Conservation (phyloP, 495 filamentous ascomycete species). For the Aspergillus heteromorphus region DNA sequence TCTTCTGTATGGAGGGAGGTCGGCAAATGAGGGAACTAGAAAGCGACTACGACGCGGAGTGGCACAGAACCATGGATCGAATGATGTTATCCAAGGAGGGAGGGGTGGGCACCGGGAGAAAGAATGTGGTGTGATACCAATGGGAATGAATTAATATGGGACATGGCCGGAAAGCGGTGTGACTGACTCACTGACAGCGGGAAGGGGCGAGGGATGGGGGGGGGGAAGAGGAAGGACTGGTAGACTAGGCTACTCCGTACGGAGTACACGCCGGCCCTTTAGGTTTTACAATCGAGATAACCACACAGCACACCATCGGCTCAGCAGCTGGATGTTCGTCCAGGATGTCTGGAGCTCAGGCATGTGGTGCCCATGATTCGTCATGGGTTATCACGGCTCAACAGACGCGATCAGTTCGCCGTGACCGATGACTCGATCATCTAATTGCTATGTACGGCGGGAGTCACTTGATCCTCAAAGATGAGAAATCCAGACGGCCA, state of each 20-base stretch:
- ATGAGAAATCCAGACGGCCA: slow-evolving; percentile 8
- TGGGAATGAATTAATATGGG: neutral
- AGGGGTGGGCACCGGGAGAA: slow-evolving; percentile 7
- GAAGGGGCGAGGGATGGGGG: neutral
- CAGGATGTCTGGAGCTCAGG: neutral
- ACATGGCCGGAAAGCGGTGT: slow-evolving; percentile 18
- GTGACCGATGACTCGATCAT: slow-evolving; percentile 4
- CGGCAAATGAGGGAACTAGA: neutral
- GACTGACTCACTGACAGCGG: slow-evolving; percentile 18
- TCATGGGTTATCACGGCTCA: neutral
- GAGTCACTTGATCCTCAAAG: slow-evolving; percentile 12
- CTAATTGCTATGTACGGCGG: neutral
- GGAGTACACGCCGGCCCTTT: neutral
- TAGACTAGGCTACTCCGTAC: too few relatives aligned
- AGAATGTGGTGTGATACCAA: slow-evolving; percentile 19
- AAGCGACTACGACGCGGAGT: slow-evolving; percentile 1
- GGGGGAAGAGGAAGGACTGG: too few relatives aligned
- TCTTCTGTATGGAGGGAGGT: neutral
- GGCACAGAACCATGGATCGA: slow-evolving; percentile 17
- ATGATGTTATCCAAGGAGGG: slow-evolving; percentile 14
- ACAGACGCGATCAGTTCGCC: neutral
- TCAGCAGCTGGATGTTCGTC: neutral
- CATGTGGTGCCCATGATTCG: neutral
- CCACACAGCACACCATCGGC: slow-evolving; percentile 3
- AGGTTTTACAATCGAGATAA: slow-evolving; percentile 4